Evolutionary conservation across 257 asterid species (phyloP), one percentile per base, ranked within the genome.

Genomic region (Nicotiana sylvestris): DNA sequence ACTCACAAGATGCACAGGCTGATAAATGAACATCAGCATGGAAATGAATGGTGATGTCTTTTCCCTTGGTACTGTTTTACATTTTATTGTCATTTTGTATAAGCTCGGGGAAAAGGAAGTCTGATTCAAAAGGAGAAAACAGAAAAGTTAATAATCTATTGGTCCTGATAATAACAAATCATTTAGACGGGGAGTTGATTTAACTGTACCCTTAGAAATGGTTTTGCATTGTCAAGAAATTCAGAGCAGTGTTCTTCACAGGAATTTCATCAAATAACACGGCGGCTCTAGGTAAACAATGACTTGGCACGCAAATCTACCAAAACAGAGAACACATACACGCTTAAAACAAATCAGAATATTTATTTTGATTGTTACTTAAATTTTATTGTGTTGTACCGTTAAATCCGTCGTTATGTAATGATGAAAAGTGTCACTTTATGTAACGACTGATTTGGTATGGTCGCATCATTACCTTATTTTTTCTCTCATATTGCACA

Each of bases 201-300:
- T 18, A 58, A 58, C 65, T 58, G 65, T 58, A 58, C 27, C 35
- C 35, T 33, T 33, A 33, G 35, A 33, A 33, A 33, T 33, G 35
- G 35, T 33, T 49, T 49, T 0, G 16, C 56, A 49, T 9, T 9
- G 15, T 9, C 13, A 49, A 49, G 13, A 9, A 49, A 49, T 12
- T 10, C 56, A 9, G 13, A 3, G 82, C 85, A 82, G 97, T 96
- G 89, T 49, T 9, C 56, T 49, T 49, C 4, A 49, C 15, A 49
- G 56, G 16, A 49, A 49, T 49, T 49, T 49, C 97, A 43, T 95
- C 98, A 56, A 95, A 93, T 94, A 91, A 51, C 83, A 0, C 88
- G 67, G 98, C 98, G 35, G 84, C 88, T 86, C 30, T 32, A 46
- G 25, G 88, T 15, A 49, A 82, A 43, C 13, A 49, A 37, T 21